Base-by-base conservation (phyloP, 108 stramenopile genomes). In the Cyclotella distinguenda region DNA sequence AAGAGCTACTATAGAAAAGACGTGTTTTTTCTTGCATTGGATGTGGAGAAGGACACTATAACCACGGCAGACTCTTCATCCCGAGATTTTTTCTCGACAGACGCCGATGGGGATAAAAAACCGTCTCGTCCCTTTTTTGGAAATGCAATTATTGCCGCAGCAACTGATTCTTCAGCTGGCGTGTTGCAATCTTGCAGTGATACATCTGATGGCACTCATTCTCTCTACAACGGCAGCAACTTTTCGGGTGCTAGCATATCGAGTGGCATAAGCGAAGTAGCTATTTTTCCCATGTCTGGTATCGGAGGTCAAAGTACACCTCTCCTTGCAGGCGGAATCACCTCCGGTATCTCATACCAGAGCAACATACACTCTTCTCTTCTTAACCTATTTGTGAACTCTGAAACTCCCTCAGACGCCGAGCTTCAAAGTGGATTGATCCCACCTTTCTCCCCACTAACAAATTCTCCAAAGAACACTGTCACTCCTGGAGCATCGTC, bases 351-450 rank as follows among this genome's bases (percentile, higher is more conserved):
- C 35, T 72, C 68, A 33, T 56, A 77, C 31, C 60, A 78, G 5
- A 32, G 40, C 22, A 40, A 45, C 19, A 35, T 32, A 21, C 38
- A 75, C 6, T 61, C 66, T 8, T 60, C 68, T 32, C 33, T 82
- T 1, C n/a, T 88, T 68, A 61, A 45, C 16, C 66, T 94, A 26
- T 78, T 84, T 22, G 22, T 82, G 22, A 72, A 80, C 43, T 94
- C 93, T 1, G 82, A 82, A 58, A 94, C 93, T 23, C 92, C 92
- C 13, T 68, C 89, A 16, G 86, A 90, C 49, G 43, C 60, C 16
- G 87, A 89, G 49, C 71, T 90, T 36, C 81, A 81, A 40, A 72
- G 83, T 21, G 85, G 86, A 12, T 53, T 87, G 67, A 77, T 83
- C 11, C 83, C 92, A 19, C 66, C 82, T 3, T 87, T 65, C 43